Conservation (phyloP, 2,329 filamentous ascomycete genomes). For the Sclerotinia borealis region DNA sequence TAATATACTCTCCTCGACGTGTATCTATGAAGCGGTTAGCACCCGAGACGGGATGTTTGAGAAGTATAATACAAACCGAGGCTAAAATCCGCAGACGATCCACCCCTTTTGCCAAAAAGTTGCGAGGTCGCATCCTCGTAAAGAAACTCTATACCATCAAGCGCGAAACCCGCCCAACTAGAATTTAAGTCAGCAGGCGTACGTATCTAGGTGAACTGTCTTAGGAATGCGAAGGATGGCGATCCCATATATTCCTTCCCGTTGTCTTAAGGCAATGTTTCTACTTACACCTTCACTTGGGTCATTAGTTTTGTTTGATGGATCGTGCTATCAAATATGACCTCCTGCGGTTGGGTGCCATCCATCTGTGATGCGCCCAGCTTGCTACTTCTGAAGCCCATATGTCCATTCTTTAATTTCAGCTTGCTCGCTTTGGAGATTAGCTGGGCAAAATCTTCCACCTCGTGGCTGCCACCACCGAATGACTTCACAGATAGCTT, state of each 20-base stretch:
- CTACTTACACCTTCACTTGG: slow-evolving; percentile 61
- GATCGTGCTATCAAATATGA: slow-evolving; percentile 66
- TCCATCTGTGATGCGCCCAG: slow-evolving; percentile 68
- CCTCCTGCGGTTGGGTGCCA: slow-evolving; percentile 61
- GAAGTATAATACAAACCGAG: slow-evolving; percentile 52
- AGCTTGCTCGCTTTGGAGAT: slow-evolving; percentile 64
- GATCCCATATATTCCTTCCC: background rate
- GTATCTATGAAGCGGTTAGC: slow-evolving; percentile 51
- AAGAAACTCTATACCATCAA: slow-evolving; percentile 86
- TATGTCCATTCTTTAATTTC: slow-evolving; percentile 68
- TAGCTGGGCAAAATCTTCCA: slow-evolving; percentile 70
- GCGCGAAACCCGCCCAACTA: slow-evolving; percentile 46
- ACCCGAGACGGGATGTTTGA: background rate
- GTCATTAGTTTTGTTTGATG: slow-evolving; percentile 68
- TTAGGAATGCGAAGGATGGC: background rate
- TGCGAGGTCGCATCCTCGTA: slow-evolving; percentile 84
- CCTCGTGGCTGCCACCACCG: slow-evolving; percentile 64
- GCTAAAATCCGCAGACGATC: slow-evolving; percentile 64
- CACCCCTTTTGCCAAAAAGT: slow-evolving; percentile 77
- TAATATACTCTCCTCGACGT: slow-evolving; percentile 75
- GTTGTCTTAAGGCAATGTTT: slow-evolving; percentile 35
- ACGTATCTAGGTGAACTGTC: background rate
- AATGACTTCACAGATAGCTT: slow-evolving; percentile 70
- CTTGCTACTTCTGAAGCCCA: slow-evolving; percentile 69
- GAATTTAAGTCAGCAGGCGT: background rate